Conservation (phyloP, 805 yeast species). For the Candida coquimbonensis region DNA sequence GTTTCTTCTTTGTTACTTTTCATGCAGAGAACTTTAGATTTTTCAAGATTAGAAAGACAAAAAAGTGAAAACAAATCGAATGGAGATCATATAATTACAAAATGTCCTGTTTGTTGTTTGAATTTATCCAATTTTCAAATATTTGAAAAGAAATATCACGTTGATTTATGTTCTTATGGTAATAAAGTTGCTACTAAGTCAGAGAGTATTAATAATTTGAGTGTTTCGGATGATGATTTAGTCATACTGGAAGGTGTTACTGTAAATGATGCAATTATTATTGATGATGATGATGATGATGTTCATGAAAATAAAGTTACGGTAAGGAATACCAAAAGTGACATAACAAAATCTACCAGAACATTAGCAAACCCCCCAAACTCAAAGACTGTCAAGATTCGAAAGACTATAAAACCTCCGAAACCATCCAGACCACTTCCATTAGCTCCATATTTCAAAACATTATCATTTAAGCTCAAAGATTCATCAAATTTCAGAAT, state of each 20-base stretch:
- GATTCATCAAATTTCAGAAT: slow-evolving; percentile 21
- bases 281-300: not conserved
- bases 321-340: too few relatives aligned
- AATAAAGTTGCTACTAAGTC: not conserved
- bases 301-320: slow-evolving; percentile 16
- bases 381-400: too few relatives aligned
- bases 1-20: not conserved
- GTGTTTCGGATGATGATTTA: not conserved
- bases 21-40: slow-evolving; percentile 7
- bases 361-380: slow-evolving; percentile 20
- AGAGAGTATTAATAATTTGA: not conserved
- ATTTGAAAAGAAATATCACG: slow-evolving; percentile 44
- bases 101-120: slow-evolving; percentile 48
- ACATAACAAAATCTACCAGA: not conserved
- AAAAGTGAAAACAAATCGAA: not conserved
- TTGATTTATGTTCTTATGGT: slow-evolving; percentile 40
- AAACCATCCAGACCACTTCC: slow-evolving; percentile 4
- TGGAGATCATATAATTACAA: not conserved
- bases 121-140: slow-evolving; percentile 33
- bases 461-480: slow-evolving; percentile 34
- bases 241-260: slow-evolving; percentile 13
- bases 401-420: not conserved
- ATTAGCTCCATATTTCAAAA: slow-evolving; percentile 43
- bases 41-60: not conserved
- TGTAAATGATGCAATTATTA: slow-evolving; percentile 18